These are phyloP conservation scores for Aspergillus brunneoviolaceus DNA, from an alignment of 2,329 filamentous ascomycete genomes.

Conservation along the genomic window DNA sequence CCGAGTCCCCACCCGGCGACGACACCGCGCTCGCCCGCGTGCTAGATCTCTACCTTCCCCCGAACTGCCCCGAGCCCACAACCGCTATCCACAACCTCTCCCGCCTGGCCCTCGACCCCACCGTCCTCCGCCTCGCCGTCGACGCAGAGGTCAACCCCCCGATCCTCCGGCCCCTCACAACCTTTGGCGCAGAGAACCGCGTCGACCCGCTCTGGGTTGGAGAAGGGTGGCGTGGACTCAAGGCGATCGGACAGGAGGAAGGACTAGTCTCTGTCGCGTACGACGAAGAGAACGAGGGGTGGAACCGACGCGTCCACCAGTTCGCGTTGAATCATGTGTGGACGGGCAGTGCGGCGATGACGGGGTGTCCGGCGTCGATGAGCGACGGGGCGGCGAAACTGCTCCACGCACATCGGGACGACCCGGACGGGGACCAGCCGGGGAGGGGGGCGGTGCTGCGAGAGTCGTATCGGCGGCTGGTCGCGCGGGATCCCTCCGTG, in stretches of 20 bases:
- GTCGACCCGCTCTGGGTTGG: not conserved
- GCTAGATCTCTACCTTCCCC: not conserved
- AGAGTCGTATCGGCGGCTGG: not conserved
- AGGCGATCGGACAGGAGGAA: not conserved
- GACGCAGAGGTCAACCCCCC: not conserved
- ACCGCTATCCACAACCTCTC: not conserved
- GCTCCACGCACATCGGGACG: slow-evolving; percentile 14
- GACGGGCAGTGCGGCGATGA: slow-evolving; percentile 1
- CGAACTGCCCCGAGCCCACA: not conserved
- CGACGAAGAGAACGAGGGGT: not conserved
- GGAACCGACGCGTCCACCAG: slow-evolving; percentile 1
- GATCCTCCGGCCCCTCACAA: not conserved
- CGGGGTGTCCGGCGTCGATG: slow-evolving; percentile 64
- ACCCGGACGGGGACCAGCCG: not conserved
- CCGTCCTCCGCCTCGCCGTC: not conserved
- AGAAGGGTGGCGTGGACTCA: not conserved
- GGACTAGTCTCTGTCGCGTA: not conserved
- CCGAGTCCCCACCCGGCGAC: not conserved
- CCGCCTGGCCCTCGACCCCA: not conserved
- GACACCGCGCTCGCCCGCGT: not conserved
- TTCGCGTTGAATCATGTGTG: slow-evolving; percentile 1
- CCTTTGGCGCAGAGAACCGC: not conserved
- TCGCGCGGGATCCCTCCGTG: slow-evolving; percentile 1
- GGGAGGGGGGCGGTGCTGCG: not conserved
- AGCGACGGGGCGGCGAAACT: slow-evolving; percentile 41